phyloP scores from a whole-genome alignment of 805 yeast species.

The Pichia phayaonensis region DNA sequence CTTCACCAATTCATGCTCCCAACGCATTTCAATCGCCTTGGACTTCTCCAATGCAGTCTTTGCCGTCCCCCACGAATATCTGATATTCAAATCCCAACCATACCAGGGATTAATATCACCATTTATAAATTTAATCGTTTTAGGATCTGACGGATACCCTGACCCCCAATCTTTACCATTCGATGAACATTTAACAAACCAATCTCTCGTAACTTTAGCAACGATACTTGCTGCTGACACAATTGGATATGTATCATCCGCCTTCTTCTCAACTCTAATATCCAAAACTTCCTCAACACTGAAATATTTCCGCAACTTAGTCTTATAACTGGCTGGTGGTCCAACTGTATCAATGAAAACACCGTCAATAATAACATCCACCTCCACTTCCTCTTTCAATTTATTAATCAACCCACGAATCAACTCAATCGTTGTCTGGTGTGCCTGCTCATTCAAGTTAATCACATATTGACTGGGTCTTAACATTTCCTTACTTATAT shows the following conservation, averaged over 20 bases:
- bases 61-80: constrained; percentile 95
- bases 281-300: constrained; percentile 43
- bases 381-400: background rate
- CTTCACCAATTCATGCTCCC: constrained; percentile 42
- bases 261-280: constrained; percentile 86
- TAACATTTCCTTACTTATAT: constrained; percentile 85
- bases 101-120: constrained; percentile 57
- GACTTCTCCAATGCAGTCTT: constrained; percentile 56
- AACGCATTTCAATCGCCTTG: constrained; percentile 44
- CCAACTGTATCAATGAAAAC: constrained; percentile 95
- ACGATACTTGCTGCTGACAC: constrained; percentile 94
- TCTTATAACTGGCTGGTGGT: constrained; percentile 80
- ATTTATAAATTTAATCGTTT: constrained; percentile 71
- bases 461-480: constrained; percentile 42
- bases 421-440: constrained; percentile 80
- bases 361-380: constrained; percentile 59
- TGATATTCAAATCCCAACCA: constrained; percentile 72
- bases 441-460: constrained; percentile 93
- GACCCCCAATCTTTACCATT: constrained; percentile 52
- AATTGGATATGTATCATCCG: constrained; percentile 85
- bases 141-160: constrained; percentile 93
- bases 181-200: constrained; percentile 15
- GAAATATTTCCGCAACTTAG: constrained; percentile 59
- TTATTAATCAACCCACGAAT: constrained; percentile 55
- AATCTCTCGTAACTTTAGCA: constrained; percentile 93